A percentile compares a stretch with the other conserved stretches of the same genome.
Conservation (phyloP, 2,329 filamentous ascomycete genomes). For the Volutella citrinella region DNA sequence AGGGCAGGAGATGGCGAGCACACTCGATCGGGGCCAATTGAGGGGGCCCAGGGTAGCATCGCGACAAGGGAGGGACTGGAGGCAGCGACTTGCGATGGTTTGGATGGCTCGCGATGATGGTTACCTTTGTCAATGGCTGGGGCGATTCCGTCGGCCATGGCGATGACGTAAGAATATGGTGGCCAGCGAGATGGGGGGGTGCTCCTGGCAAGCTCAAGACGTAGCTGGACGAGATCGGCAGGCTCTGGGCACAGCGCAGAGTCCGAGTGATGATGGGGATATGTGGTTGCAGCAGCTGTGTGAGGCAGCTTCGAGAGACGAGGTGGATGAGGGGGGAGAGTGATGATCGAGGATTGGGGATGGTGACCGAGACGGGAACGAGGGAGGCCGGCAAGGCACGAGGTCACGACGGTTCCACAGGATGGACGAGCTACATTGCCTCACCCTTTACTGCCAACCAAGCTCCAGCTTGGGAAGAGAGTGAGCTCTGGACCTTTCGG, state of each 20-base stretch:
- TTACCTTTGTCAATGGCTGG: constrained; percentile 36
- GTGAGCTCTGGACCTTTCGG: constrained; percentile 21
- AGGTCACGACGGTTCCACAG: constrained; percentile 31
- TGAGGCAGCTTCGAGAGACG: constrained; percentile 9
- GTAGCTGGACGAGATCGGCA: constrained; percentile 9
- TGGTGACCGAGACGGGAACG: constrained; percentile 18
- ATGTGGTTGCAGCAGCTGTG: background rate
- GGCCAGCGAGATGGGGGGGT: too few species aligned
- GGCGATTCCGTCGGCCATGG: constrained; percentile 33
- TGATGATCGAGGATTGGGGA: constrained; percentile 19
- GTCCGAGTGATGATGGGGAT: too few species aligned
- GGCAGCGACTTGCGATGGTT: constrained; percentile 6
- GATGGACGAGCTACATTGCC: constrained; percentile 5
- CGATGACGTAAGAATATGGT: constrained; percentile 33
- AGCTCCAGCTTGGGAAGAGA: constrained; percentile 6
- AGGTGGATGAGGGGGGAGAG: constrained; percentile 13
- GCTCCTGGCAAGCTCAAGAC: constrained; percentile 7
- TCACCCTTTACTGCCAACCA: constrained; percentile 7
- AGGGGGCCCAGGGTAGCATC: background rate
- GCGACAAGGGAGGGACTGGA: too few species aligned
- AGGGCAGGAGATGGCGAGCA: too few species aligned
- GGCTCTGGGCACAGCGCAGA: too few species aligned
- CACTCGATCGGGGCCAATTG: too few species aligned
- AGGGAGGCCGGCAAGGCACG: constrained; percentile 24
- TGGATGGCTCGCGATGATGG: constrained; percentile 14